phyloP scores from a whole-genome alignment of 1,284 basidiomycete species.

The Trichosporon inkin region DNA sequence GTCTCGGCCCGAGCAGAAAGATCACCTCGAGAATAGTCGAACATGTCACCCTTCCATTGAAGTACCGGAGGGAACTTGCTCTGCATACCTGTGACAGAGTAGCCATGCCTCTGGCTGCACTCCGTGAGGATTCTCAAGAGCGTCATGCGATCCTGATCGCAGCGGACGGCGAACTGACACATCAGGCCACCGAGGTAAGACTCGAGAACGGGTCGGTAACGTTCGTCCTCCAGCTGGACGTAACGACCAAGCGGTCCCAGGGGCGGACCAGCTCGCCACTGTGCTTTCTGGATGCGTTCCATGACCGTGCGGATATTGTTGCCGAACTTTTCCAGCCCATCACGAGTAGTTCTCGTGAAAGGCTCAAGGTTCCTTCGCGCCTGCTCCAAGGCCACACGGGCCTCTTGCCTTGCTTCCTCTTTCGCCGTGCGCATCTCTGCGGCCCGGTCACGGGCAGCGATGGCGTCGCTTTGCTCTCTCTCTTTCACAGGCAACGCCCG shows the following conservation, averaged over 20 bases:
- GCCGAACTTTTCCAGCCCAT: conserved; percentile 54
- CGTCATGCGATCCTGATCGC: background rate
- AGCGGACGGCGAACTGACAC: conserved; percentile 70
- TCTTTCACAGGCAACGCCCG: conserved; percentile 10
- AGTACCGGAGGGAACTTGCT: conserved; percentile 1
- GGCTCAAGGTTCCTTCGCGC: background rate
- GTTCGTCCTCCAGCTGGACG: conserved; percentile 67
- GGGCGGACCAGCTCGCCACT: conserved; percentile 67
- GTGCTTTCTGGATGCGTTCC: conserved; percentile 57
- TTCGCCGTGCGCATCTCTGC: background rate
- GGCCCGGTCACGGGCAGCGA: background rate
- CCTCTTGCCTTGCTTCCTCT: background rate
- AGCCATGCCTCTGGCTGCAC: background rate
- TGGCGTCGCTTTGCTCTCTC: background rate
- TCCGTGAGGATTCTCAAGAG: background rate
- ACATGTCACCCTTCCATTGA: conserved; percentile 58
- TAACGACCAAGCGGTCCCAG: conserved; percentile 80
- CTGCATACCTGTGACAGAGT: background rate
- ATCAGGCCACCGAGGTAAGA: conserved; percentile 62
- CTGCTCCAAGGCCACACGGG: background rate
- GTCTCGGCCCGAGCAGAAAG: conserved; percentile 66
- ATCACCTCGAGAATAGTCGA: conserved; percentile 65
- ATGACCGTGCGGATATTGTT: conserved; percentile 45
- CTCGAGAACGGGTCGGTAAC: conserved; percentile 67
- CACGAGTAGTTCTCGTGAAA: background rate